Percentiles rank a stretch among this genome's conserved stretches.
phyloP scores from a whole-genome alignment of 2,329 filamentous ascomycete species.

The Epichloe sp. region DNA sequence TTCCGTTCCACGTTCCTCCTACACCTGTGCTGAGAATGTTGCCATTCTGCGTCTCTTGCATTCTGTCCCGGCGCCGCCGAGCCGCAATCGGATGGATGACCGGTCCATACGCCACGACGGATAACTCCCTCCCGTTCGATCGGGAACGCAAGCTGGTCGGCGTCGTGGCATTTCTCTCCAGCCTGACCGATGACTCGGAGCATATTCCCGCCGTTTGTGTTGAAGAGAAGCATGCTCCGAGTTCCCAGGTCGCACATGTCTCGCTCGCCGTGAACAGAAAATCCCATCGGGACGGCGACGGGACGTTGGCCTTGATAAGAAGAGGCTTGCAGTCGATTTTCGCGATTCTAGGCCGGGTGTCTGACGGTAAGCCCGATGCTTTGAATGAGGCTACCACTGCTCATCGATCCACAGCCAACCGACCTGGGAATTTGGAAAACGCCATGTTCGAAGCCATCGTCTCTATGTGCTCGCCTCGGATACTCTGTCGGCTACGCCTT shows the following conservation, averaged over 20 bases:
- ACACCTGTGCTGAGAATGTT: conserved; percentile 14
- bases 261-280: conserved; percentile 20
- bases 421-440: conserved; percentile 5
- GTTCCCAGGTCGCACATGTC: conserved; percentile 11
- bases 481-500: conserved; percentile 16
- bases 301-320: neutral
- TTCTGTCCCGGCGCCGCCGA: conserved; percentile 11
- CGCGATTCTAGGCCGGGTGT: neutral
- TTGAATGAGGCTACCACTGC: neutral
- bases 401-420: neutral
- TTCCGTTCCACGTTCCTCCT: neutral
- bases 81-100: conserved; percentile 6
- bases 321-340: neutral
- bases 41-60: conserved; percentile 16
- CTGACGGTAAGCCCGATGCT: neutral
- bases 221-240: conserved; percentile 9
- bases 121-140: conserved; percentile 19
- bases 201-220: conserved; percentile 23
- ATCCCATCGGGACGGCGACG: neutral
- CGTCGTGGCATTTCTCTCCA: conserved; percentile 21
- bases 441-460: conserved; percentile 16
- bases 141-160: conserved; percentile 17
- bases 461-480: conserved; percentile 18
- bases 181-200: conserved; percentile 15
- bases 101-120: neutral